Conservation (phyloP, 441 rosid species). For the Populus trichocarpa region DNA sequence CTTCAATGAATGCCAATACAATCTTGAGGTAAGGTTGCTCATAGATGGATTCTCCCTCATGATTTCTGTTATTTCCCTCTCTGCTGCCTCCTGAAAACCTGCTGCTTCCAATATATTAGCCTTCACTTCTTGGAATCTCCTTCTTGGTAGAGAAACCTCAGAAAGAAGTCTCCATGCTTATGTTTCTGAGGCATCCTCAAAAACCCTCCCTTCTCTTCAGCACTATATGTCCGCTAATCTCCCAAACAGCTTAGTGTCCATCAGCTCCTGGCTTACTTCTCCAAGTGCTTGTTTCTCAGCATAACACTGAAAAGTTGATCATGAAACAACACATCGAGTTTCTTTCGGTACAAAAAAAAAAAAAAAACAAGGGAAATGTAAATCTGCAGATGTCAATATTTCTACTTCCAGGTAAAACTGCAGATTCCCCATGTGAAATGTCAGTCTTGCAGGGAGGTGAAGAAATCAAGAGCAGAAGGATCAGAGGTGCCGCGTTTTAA, state of each 20-base stretch:
- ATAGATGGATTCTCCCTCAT: slow-evolving; percentile 7
- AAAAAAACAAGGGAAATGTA: slow-evolving; percentile 8
- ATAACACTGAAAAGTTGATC: slow-evolving; percentile 55
- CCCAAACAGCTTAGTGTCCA: slow-evolving; percentile 97
- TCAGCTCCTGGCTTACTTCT: slow-evolving; percentile 70
- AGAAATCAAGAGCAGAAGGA: neutral
- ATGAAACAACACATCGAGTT: slow-evolving; percentile 69
- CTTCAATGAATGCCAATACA: slow-evolving; percentile 14
- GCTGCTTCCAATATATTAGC: slow-evolving; percentile 56
- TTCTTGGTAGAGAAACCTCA: slow-evolving; percentile 81
- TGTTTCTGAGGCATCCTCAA: slow-evolving; percentile 79
- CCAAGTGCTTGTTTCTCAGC: slow-evolving; percentile 98
- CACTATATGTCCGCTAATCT: slow-evolving; percentile 95
- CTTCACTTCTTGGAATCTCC: slow-evolving; percentile 76
- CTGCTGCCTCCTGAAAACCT: slow-evolving; percentile 6
- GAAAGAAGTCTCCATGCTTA: slow-evolving; percentile 91
- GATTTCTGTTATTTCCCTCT: neutral
- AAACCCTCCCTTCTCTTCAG: slow-evolving; percentile 82
- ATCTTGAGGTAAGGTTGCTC: slow-evolving; percentile 9
- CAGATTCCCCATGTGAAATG: neutral
- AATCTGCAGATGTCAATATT: neutral
- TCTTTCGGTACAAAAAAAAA: slow-evolving; percentile 41
- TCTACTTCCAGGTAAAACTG: neutral
- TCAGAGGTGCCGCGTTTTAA: too few species aligned
- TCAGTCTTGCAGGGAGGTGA: neutral